A percentile compares a stretch with the other conserved stretches of the same genome.
phyloP scores from a whole-genome alignment of 805 yeast genomes.

The Candida hispaniensis region DNA sequence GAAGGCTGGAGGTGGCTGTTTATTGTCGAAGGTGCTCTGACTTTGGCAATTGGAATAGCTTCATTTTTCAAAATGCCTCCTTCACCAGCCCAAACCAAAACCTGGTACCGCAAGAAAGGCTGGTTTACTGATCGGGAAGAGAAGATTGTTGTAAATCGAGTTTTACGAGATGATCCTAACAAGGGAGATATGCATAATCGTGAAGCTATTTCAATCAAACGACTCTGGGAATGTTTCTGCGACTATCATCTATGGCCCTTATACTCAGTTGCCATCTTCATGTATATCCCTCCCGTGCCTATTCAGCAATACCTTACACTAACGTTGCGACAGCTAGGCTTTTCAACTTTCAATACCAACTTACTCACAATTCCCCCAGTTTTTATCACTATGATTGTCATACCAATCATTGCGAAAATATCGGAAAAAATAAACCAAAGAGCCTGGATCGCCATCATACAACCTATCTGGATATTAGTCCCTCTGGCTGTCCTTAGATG shows the following conservation, averaged over 20 bases:
- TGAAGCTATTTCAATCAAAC: conserved; percentile 37
- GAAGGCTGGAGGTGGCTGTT: conserved; percentile 61
- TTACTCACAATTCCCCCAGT: conserved; percentile 35
- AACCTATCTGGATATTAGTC: conserved; percentile 19
- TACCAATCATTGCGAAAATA: conserved; percentile 3
- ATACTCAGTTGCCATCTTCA: conserved; percentile 38
- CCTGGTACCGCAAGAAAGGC: conserved; percentile 41
- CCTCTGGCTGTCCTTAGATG: conserved; percentile 15
- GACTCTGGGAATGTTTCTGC: conserved; percentile 32
- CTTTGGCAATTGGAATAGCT: conserved; percentile 42
- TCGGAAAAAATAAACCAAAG: conserved; percentile 18
- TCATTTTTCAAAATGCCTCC: conserved; percentile 45
- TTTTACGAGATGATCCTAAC: conserved; percentile 52
- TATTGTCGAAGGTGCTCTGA: conserved; percentile 49
- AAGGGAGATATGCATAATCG: conserved; percentile 58
- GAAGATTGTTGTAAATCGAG: conserved; percentile 46
- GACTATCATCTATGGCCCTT: conserved; percentile 51
- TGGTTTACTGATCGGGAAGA: conserved; percentile 46
- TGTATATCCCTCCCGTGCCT: conserved; percentile 33
- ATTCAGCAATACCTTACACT: conserved; percentile 39
- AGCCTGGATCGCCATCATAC: conserved; percentile 16
- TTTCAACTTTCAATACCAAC: conserved; percentile 42
- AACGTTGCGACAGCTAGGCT: conserved; percentile 41
- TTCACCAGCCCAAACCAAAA: conserved; percentile 41
- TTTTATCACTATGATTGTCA: conserved; percentile 12